A percentile compares a stretch with the other conserved stretches of the same genome.
phyloP scores from a whole-genome alignment of 805 yeast genomes.

The Ogataea allantospora region DNA sequence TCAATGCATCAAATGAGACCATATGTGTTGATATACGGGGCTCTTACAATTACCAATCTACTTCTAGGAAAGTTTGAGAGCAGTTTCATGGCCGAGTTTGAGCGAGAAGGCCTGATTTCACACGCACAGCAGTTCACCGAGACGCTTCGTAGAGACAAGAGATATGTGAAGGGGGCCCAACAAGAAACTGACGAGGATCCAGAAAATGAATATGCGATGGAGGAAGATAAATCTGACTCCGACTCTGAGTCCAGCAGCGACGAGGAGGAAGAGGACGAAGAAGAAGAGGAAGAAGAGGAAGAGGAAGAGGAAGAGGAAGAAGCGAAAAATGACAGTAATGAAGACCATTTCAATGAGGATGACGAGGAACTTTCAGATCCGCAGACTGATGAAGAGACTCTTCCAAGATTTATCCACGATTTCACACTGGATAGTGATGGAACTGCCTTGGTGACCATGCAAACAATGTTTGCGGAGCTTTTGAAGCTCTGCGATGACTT shows the following conservation, averaged over 20 bases:
- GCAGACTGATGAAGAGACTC: constrained; percentile 15
- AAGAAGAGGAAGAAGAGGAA: constrained; percentile 8
- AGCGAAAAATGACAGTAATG: constrained; percentile 13
- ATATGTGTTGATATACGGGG: constrained; percentile 47
- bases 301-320: constrained; percentile 8
- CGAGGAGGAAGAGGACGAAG: constrained; percentile 3
- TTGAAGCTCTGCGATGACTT: constrained; percentile 21
- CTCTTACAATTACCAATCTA: constrained; percentile 46
- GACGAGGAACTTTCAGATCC: constrained; percentile 18
- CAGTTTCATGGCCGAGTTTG: constrained; percentile 47
- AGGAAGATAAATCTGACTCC: not conserved
- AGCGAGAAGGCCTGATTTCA: constrained; percentile 68
- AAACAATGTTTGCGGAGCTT: constrained; percentile 15
- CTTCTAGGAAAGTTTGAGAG: constrained; percentile 46
- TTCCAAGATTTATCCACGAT: constrained; percentile 17
- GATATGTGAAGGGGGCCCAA: constrained; percentile 2
- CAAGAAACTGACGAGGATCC: not conserved
- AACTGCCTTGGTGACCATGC: constrained; percentile 14
- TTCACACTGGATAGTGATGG: constrained; percentile 26
- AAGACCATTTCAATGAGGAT: constrained; percentile 20
- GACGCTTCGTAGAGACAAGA: constrained; percentile 19
- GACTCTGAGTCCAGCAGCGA: constrained; percentile 3
- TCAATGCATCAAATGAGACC: constrained; percentile 28
- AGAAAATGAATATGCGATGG: not conserved
- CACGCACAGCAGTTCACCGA: constrained; percentile 43